Evolutionary conservation across 2,329 filamentous ascomycete genomes (phyloP).

Genomic region (Colletotrichum trifolii): DNA sequence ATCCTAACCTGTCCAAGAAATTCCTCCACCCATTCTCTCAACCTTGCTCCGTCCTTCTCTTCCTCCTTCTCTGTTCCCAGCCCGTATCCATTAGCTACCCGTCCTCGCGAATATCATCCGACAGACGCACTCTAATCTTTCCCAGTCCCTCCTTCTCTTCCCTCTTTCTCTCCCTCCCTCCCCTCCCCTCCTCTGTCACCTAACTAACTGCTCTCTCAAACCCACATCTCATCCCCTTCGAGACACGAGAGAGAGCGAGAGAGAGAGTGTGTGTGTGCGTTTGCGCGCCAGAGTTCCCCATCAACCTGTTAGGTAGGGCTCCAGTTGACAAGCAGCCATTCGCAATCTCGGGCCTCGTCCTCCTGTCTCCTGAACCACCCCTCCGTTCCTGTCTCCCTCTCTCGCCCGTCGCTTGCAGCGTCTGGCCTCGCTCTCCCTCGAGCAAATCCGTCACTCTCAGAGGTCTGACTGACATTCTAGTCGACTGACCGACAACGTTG

Average conservation of each 20-base stretch:
- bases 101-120: slow-evolving; percentile 36
- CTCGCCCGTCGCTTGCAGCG: slow-evolving; percentile 20
- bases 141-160: slow-evolving; percentile 32
- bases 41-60: slow-evolving; percentile 38
- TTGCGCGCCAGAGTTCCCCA: slow-evolving; percentile 22
- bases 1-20: slow-evolving; percentile 19
- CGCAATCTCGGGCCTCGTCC: slow-evolving; percentile 27
- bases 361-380: slow-evolving; percentile 22
- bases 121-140: slow-evolving; percentile 38
- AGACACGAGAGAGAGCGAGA: slow-evolving; percentile 12
- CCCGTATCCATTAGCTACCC: slow-evolving; percentile 32
- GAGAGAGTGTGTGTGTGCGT: not conserved
- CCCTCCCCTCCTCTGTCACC: slow-evolving; percentile 36
- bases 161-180: slow-evolving; percentile 30
- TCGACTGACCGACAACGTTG: slow-evolving; percentile 30
- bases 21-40: slow-evolving; percentile 28
- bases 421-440: slow-evolving; percentile 32
- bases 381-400: slow-evolving; percentile 32
- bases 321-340: slow-evolving; percentile 18
- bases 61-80: slow-evolving; percentile 15
- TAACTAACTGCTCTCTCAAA: slow-evolving; percentile 21
- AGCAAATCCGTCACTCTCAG: slow-evolving; percentile 2
- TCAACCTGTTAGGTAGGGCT: slow-evolving; percentile 30
- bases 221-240: slow-evolving; percentile 8
- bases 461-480: slow-evolving; percentile 20